These are phyloP conservation scores for Gillenia trifoliata DNA, from an alignment of 306 rosid species.

Conservation along the genomic window DNA sequence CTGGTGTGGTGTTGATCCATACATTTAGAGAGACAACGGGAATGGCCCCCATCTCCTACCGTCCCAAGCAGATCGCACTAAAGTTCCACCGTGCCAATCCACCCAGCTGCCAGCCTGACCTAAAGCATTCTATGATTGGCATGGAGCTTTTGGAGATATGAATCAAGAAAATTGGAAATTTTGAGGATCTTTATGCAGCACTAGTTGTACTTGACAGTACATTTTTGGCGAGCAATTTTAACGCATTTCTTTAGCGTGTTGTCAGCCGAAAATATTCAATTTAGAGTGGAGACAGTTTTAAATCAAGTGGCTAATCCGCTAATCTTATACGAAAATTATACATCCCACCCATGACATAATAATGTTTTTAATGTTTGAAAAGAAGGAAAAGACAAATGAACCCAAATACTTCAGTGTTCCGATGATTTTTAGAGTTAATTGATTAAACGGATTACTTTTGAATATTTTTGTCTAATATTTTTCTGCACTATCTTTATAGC, in stretches of 20 bases:
- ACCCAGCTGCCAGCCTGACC: not conserved
- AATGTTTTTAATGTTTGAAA: not conserved
- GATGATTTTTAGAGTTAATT: not conserved
- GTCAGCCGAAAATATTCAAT: too few relatives aligned
- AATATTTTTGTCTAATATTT: not conserved
- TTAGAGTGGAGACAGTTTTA: too few relatives aligned
- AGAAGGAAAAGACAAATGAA: not conserved
- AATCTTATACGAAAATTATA: not conserved
- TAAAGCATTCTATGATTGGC: not conserved
- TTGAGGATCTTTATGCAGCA: not conserved
- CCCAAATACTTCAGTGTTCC: not conserved
- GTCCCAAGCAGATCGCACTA: not conserved
- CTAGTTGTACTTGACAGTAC: not conserved
- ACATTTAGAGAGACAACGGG: not conserved
- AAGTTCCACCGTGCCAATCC: not conserved
- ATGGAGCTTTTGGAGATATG: not conserved
- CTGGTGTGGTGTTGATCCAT: not conserved
- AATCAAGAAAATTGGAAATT: not conserved
- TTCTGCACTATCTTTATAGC: not conserved
- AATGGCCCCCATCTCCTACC: not conserved
- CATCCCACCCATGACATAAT: not conserved
- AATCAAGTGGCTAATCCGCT: not conserved
- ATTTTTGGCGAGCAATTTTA: not conserved
- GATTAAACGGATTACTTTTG: not conserved
- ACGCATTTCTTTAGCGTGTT: too few relatives aligned